Evolutionary conservation across 2,329 filamentous ascomycete genomes (phyloP), one percentile per base, ranked within the genome.

Genomic region (Dendrostoma leiphaemia): DNA sequence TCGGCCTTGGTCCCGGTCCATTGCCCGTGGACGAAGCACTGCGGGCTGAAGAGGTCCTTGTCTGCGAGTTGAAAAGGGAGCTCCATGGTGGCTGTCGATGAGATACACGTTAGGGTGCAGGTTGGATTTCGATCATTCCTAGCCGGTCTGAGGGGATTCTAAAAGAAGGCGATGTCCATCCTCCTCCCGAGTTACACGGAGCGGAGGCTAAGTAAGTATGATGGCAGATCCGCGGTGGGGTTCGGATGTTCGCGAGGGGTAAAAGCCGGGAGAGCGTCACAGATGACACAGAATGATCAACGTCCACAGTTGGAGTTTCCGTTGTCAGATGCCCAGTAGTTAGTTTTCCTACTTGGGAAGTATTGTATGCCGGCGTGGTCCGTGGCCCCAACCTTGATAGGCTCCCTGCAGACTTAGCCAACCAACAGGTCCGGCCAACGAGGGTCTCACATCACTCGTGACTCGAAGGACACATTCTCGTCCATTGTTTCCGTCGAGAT

Each of bases 1-100:
- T 74, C 74, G 28, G 72, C 75, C 40, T 71, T 72, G 15, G 79
- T 71, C 12, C 68, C 53, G 1, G 76, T 68, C 70, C 75, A 78
- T 61, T 75, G 59, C 48, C 78, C 75, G 52, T 80, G 69, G 51
- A 83, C 68, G 50, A 77, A 76, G 46, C 75, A 80, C 56, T 81
- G 74, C 38, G 73, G 73, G 31, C 76, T 71, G 15, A 78, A 69
- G 13, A 83, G 71, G 24, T 69, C 71, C 2, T 72, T 69, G 63
- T 83, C 74, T 19, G 71, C 66, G 31, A 83, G 70, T 61, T 76
- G 58, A 29, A 74, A 72, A 13, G 74, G 73, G 8, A 72, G 60
- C 0, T 63, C 47, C 55, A 57, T 57, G 8, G 15, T 54, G 21
- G 12, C 3, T n/a, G 10, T 13, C 40, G 31, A 21, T 3, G 24